Evolutionary conservation across 129 eudicot species (phyloP), one percentile per base, ranked within the genome.

Genomic region (Sambucus nigra): DNA sequence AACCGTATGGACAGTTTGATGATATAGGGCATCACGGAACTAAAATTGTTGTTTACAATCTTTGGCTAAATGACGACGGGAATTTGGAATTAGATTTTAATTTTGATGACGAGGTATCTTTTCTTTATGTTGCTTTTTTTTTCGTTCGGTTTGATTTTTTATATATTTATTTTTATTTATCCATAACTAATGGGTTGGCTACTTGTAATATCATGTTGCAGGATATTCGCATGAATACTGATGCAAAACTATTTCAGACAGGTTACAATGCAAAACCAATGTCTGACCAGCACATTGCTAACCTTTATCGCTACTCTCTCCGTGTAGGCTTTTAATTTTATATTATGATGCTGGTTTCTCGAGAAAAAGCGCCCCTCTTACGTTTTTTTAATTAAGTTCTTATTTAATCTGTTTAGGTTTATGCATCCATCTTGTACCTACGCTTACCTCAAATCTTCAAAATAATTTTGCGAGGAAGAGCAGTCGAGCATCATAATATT

Each of bases 1-100:
- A 44, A 57, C 53, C 40, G 16, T 40, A 31, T 76, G 42, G 63
- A 54, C 69, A 81, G 89, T 81, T 81, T 63, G 89, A 76, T 70
- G 74, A 73, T 58, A 69, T 84, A 44, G 95, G 85, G 47, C 63
- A 79, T 57, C 97, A 84, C 69, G 97, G 97, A 58, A 81, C 97
- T 7, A 81, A 79, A 74, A 55, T 81, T 26, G 33, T 89, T 49
- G 66, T 89, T 41, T 89, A 75, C 80, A 89, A 89, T 78, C 79
- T 89, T 59, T 89, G 97, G 97, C 67, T 66, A 53, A 77, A 76
- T 40, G 84, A 60, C 17, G 89, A 81, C 19, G 77, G 84, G 45
- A 67, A 52, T 3, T 41, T 66, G 74, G 84, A 81, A 61, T 71
- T 81, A 21, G 76, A 74, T 67, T 81, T 81, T 41, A 75, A 76